Base-by-base conservation (phyloP, 768 basidiomycete species). In the Tephrocybe sp. region DNA sequence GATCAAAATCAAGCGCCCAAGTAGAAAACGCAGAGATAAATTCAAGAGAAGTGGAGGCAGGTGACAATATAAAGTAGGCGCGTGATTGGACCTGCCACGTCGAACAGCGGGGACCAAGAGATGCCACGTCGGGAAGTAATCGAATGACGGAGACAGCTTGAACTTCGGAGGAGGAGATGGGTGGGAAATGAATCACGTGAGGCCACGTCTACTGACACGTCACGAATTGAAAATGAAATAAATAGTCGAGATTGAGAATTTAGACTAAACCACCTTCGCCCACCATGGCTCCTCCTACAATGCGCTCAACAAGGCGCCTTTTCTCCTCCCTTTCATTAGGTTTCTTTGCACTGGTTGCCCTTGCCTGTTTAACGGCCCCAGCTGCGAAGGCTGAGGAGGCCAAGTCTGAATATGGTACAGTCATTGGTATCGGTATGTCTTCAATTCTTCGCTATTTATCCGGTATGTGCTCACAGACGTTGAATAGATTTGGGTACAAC, bases 401-500 rank as follows among this genome's bases (percentile, higher is more conserved):
- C 51, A 79, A 80, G 58, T 72, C 84, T 26, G 89, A 94, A 63
- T 94, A 89, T 68, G 93, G 94, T 50, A 88, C 89, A 33, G 92
- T 96, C 34, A 96, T 96, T 66, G 94, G 91, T 80, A 91, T 92
- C 65, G 89, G 87, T 90, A 58, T 42, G 84, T 35, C 34, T 49
- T 72, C 1, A 1, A 4, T 47, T 39, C 43, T 22, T 39, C 6
- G 6, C 30, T 35, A 5, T 47, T 22, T 47, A 14, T 16, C 13
- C 14, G 14, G 13, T 17, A 17, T 33, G 44, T 17, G 55, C 59
- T 20, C 45, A 57, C 33, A 17, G 16, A 53, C 55, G 13, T 49
- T 38, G 31, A 60, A 45, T 64, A 89, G 92, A 96, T 77, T 75
- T 96, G 74, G 93, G 93, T 74, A 97, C 93, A 58, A 92, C 90